phyloP scores from a whole-genome alignment of 139 green algal species.

The Deuterostichococcus epilithicus region DNA sequence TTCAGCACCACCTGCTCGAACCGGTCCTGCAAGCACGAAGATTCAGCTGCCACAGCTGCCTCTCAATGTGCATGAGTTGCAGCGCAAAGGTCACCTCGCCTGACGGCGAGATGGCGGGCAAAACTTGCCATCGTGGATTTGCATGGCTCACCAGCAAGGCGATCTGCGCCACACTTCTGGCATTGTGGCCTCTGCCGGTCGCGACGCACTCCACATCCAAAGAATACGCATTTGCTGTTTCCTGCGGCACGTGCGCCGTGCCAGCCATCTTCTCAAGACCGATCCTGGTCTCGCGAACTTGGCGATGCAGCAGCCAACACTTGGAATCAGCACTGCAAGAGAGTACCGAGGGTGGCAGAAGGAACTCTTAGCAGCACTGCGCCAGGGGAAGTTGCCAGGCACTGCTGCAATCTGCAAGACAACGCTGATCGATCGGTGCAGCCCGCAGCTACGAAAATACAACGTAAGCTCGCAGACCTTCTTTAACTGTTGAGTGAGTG shows the following conservation, averaged over 20 bases:
- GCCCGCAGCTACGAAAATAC: no score
- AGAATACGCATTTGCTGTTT: conserved; percentile 30
- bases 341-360: background rate
- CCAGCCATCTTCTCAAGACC: background rate
- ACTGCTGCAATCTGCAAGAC: background rate
- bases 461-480: no score
- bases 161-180: conserved; percentile 74
- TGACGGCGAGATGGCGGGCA: background rate
- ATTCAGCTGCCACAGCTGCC: background rate
- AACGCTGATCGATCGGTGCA: no score
- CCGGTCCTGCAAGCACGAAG: conserved; percentile 44
- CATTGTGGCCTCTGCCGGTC: conserved; percentile 80
- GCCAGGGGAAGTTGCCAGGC: background rate
- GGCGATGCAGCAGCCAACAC: background rate
- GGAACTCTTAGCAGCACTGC: background rate
- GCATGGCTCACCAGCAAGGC: conserved; percentile 54
- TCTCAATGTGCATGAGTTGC: background rate
- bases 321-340: background rate
- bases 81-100: background rate
- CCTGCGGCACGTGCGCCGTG: background rate
- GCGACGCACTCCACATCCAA: conserved; percentile 93
- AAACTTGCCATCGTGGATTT: background rate
- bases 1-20: conserved; percentile 71
- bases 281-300: background rate
- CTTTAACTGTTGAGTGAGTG: no score